Evolutionary conservation across 257 asterid genomes (phyloP).

Genomic region (Solanum paucissectum): DNA sequence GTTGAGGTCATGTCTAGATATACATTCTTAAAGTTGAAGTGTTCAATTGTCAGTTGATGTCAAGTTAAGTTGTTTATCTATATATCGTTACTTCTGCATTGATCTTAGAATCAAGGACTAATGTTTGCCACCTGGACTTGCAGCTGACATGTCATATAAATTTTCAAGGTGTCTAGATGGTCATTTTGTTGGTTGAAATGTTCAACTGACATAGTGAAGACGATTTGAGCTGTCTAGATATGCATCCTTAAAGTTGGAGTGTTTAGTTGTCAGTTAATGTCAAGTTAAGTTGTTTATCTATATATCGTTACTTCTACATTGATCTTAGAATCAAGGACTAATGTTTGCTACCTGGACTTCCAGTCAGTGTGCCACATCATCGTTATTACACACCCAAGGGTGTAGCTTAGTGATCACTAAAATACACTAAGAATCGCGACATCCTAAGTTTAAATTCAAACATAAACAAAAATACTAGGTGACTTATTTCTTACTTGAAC

Average conservation of each 20-base stretch:
- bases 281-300: background rate
- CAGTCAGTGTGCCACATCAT: conserved; percentile 20
- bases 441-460: background rate
- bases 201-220: fast-evolving
- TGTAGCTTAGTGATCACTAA: background rate
- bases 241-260: background rate
- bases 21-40: background rate
- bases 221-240: fast-evolving
- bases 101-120: conserved; percentile 25
- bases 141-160: background rate
- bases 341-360: conserved; percentile 25
- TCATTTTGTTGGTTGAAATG: background rate
- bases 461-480: background rate
- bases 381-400: background rate
- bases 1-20: background rate
- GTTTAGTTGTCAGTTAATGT: fast-evolving
- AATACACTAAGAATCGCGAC: background rate
- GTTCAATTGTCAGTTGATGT: fast-evolving
- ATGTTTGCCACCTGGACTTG: conserved; percentile 28
- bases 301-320: background rate
- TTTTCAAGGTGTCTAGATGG: background rate
- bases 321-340: conserved; percentile 33
- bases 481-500: background rate
- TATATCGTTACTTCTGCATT: background rate
- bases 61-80: background rate